phyloP scores from a whole-genome alignment of 768 basidiomycete genomes.

The Leccinum arenicola region DNA sequence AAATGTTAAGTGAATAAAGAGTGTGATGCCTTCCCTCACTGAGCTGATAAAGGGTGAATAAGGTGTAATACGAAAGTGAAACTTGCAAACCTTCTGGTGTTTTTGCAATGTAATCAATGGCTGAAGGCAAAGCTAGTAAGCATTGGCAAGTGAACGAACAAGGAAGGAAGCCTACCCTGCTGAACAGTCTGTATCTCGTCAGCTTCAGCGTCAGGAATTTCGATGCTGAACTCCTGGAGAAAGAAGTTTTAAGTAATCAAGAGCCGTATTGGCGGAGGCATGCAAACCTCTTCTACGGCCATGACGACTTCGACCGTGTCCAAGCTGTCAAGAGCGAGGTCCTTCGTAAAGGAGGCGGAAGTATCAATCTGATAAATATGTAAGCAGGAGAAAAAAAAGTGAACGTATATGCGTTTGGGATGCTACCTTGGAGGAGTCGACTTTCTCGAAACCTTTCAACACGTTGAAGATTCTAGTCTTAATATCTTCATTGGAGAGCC shows the following conservation, averaged over 20 bases:
- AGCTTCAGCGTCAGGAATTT: constrained; percentile 96
- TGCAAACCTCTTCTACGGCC: constrained; percentile 88
- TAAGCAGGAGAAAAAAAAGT: constrained; percentile 14
- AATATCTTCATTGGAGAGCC: constrained; percentile 23
- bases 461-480: constrained; percentile 27
- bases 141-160: background rate
- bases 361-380: constrained; percentile 50
- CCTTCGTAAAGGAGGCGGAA: constrained; percentile 53
- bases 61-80: constrained; percentile 7
- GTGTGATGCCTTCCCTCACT: constrained; percentile 33
- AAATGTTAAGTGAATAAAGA: constrained; percentile 8
- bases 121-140: constrained; percentile 38
- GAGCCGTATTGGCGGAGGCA: constrained; percentile 2
- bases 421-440: constrained; percentile 29
- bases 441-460: constrained; percentile 32
- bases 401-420: background rate
- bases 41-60: constrained; percentile 38
- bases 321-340: constrained; percentile 77
- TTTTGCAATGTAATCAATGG: constrained; percentile 93
- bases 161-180: constrained; percentile 61
- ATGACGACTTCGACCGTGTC: constrained; percentile 98
- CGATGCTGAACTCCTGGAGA: constrained; percentile 88
- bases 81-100: constrained; percentile 73
- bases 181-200: constrained; percentile 90
- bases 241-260: background rate